These are phyloP conservation scores for Phytophthora colocasiae DNA, from an alignment of 352 stramenopile genomes.

Conservation along the genomic window DNA sequence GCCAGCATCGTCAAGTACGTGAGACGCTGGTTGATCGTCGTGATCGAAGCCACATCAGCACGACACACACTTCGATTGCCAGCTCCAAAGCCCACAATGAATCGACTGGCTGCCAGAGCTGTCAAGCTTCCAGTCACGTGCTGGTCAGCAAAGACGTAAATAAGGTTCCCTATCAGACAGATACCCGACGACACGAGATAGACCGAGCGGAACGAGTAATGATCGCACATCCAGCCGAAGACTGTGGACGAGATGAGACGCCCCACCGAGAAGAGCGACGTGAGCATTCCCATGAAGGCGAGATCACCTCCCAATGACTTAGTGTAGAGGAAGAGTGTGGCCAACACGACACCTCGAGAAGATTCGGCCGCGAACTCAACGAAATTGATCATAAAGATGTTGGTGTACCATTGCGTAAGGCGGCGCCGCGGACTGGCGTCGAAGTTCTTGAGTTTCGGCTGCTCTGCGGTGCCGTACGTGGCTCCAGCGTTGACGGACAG, in stretches of 20 bases:
- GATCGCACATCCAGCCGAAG: constrained; percentile 85
- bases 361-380: constrained; percentile 82
- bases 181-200: constrained; percentile 77
- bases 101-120: constrained; percentile 61
- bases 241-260: constrained; percentile 77
- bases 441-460: constrained; percentile 40
- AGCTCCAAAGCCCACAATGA: constrained; percentile 77
- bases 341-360: constrained; percentile 73
- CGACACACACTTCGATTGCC: constrained; percentile 79
- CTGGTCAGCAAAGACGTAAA: constrained; percentile 67
- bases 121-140: constrained; percentile 63
- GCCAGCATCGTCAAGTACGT: constrained; percentile 74
- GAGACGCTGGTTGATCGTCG: constrained; percentile 70
- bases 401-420: constrained; percentile 62
- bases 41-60: constrained; percentile 73
- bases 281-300: constrained; percentile 79
- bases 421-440: constrained; percentile 46
- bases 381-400: constrained; percentile 84
- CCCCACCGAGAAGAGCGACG: constrained; percentile 77
- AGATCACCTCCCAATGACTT: constrained; percentile 76
- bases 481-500: constrained; percentile 28
- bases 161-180: constrained; percentile 70
- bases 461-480: constrained; percentile 44
- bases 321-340: constrained; percentile 82
- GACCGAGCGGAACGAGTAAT: constrained; percentile 78